Percentiles rank a stretch among this genome's conserved stretches.
phyloP scores from a whole-genome alignment of 805 yeast species.

The Kluyveromyces dobzhanskii region DNA sequence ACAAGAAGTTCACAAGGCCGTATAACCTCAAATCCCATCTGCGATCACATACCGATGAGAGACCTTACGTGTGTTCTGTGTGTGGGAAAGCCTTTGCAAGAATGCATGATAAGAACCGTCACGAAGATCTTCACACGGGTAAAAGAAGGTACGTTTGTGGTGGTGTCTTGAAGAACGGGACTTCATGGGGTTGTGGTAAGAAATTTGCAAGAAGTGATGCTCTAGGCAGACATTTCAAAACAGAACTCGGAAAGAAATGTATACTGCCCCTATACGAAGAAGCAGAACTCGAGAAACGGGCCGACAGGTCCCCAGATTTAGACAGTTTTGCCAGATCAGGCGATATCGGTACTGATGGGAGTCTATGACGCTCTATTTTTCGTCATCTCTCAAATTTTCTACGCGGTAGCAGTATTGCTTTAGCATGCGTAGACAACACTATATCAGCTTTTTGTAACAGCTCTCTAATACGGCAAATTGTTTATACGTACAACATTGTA shows the following conservation, averaged over 20 bases:
- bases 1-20: constrained; percentile 82
- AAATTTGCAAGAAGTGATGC: constrained; percentile 77
- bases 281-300: constrained; percentile 28
- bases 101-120: constrained; percentile 69
- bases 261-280: constrained; percentile 61
- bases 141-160: constrained; percentile 67
- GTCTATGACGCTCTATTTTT: too few species aligned
- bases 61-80: constrained; percentile 63
- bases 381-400: too few species aligned
- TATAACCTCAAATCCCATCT: constrained; percentile 87
- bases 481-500: too few species aligned
- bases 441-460: too few species aligned
- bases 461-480: too few species aligned
- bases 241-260: constrained; percentile 71
- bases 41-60: constrained; percentile 81
- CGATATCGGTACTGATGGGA: too few species aligned
- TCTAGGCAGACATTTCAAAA: constrained; percentile 66
- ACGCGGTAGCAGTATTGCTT: too few species aligned
- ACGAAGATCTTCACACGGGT: constrained; percentile 68
- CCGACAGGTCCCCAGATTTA: not conserved
- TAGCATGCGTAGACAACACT: too few species aligned
- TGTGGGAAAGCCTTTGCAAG: constrained; percentile 82
- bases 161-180: constrained; percentile 52
- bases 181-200: constrained; percentile 74
- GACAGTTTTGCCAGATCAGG: too few species aligned